Conservation (phyloP, 306 rosid genomes). For the Trichosanthes cucumerina region DNA sequence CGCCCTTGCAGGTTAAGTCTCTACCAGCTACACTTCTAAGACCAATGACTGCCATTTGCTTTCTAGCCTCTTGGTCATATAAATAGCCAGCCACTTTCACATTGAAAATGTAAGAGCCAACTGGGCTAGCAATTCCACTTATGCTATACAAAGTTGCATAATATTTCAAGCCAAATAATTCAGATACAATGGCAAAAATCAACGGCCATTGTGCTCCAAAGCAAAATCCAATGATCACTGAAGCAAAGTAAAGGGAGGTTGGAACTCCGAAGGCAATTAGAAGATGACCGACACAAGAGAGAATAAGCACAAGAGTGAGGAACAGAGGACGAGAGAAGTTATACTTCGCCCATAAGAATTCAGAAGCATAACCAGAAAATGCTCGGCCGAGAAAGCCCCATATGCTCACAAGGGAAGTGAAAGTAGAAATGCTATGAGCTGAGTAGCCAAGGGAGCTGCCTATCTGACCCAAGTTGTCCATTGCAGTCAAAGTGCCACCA, state of each 20-base stretch:
- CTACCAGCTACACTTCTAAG: background rate
- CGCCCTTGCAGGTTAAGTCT: background rate
- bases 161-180: constrained; percentile 5
- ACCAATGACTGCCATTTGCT: background rate
- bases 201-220: constrained; percentile 8
- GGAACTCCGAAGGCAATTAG: constrained; percentile 5
- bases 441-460: constrained; percentile 9
- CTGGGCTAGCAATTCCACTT: constrained; percentile 2
- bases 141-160: constrained; percentile 9
- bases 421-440: constrained; percentile 1
- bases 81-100: constrained; percentile 9
- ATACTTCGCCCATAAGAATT: constrained; percentile 4
- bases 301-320: background rate
- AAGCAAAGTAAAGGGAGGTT: constrained; percentile 1
- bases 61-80: constrained; percentile 9
- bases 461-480: constrained; percentile 9
- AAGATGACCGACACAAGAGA: constrained; percentile 8
- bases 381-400: constrained; percentile 9
- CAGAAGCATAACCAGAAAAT: constrained; percentile 5
- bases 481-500: constrained; percentile 12
- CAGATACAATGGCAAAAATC: constrained; percentile 11
- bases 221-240: constrained; percentile 4
- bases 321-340: constrained; percentile 6
- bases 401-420: constrained; percentile 1
- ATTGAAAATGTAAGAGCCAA: constrained; percentile 7